Evolutionary conservation across 768 basidiomycete genomes (phyloP), one percentile per base, ranked within the genome.

Genomic region (Russula sp.): DNA sequence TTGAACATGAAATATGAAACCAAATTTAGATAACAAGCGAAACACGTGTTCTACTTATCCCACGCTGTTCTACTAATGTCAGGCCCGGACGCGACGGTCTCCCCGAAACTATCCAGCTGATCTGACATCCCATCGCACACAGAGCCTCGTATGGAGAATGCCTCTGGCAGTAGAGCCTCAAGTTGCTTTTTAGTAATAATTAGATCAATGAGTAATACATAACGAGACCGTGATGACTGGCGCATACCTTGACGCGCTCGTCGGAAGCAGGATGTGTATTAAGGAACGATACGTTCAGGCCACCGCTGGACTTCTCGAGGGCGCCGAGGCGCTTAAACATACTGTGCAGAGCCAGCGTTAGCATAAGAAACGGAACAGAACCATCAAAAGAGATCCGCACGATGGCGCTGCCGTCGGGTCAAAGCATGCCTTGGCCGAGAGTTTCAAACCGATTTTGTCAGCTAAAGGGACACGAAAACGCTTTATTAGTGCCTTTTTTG

Each of bases 401-500:
- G 81, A 79, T 14, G 89, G 84, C 3, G 91, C 83, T 24, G 87
- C 89, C 20, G 74, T 76, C 0, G 95, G 94, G 71, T 98, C 83
- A 72, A 85, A 98, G 75, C 95, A 98, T 0, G 94, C 95, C 68
- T 80, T 82, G 56, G 92, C 81, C 77, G 89, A 88, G 30, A 98
- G 79, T 7, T 81, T 80, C 52, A 98, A 74, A 9, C 96, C 95
- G 57, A 98, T 88, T 32, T 84, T 80, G 72, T 98, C 95, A 42
- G 95, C 95, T 92, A 67, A 22, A 49, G 18, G 38, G 53, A 18
- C 13, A 18, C 36, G 42, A 52, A 9, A 13, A 36, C 18, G 13
- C 13, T 30, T 28, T 14, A 20, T 24, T 20, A 22, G 14, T 46
- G 22, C 11, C 4, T 7, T 40, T 32, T 13, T 32, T 22, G 56